Conservation (phyloP, 2,329 filamentous ascomycete species). For the Pestalotiopsis sp. region DNA sequence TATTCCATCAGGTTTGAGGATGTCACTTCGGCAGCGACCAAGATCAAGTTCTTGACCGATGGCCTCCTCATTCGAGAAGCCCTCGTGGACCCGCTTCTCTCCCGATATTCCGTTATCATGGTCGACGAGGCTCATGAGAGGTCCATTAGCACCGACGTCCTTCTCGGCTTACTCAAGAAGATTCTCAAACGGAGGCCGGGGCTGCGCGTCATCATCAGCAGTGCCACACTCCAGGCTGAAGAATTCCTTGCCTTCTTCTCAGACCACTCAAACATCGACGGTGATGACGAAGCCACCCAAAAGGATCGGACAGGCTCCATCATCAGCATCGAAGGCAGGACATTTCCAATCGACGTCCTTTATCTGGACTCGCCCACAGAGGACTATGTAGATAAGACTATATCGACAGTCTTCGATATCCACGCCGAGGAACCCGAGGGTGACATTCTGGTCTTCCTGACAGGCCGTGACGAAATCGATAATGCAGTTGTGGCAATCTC, state of each 20-base stretch:
- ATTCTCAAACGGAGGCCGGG: slow-evolving; percentile 79
- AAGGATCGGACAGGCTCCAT: slow-evolving; percentile 51
- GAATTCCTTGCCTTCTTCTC: slow-evolving; percentile 80
- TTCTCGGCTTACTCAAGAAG: slow-evolving; percentile 89
- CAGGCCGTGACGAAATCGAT: slow-evolving; percentile 92
- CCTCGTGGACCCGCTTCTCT: slow-evolving; percentile 86
- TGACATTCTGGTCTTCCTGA: slow-evolving; percentile 89
- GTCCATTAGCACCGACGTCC: slow-evolving; percentile 86
- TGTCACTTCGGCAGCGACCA: slow-evolving; percentile 79
- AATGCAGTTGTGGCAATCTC: slow-evolving; percentile 75
- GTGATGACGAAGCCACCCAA: slow-evolving; percentile 22
- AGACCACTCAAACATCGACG: slow-evolving; percentile 36
- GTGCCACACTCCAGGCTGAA: slow-evolving; percentile 89
- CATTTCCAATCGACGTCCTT: slow-evolving; percentile 84
- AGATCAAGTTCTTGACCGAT: slow-evolving; percentile 95
- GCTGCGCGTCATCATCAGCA: slow-evolving; percentile 85
- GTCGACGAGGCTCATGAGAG: slow-evolving; percentile 96
- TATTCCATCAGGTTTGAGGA: slow-evolving; percentile 95
- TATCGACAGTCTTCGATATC: slow-evolving; percentile 85
- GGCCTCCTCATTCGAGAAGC: slow-evolving; percentile 89
- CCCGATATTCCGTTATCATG: slow-evolving; percentile 94
- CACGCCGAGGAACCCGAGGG: slow-evolving; percentile 78
- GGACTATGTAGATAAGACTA: slow-evolving; percentile 81
- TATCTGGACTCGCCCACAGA: slow-evolving; percentile 78
- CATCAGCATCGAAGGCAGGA: slow-evolving; percentile 82